phyloP scores from a whole-genome alignment of 345 rosid genomes.

The Stellera chamaejasme region DNA sequence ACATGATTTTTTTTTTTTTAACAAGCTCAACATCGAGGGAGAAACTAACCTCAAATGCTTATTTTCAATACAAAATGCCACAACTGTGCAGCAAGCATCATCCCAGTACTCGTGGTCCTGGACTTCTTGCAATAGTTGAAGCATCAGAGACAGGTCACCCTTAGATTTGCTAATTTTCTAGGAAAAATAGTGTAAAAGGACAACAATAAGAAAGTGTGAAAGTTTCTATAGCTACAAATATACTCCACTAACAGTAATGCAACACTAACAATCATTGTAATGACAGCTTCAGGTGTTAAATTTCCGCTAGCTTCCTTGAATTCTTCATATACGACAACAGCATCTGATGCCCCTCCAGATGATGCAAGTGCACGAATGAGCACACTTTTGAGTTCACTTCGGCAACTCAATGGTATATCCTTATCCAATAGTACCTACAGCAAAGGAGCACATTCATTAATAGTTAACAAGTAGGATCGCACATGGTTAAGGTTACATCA shows the following conservation, averaged over 20 bases:
- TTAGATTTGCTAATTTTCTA: slow-evolving; percentile 46
- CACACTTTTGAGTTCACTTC: slow-evolving; percentile 52
- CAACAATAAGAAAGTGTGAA: too few species aligned
- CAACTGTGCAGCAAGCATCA: slow-evolving; percentile 59
- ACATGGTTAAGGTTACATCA: too few species aligned
- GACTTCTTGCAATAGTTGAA: slow-evolving; percentile 53
- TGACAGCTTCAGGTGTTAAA: slow-evolving; percentile 53
- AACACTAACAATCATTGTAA: slow-evolving; percentile 65
- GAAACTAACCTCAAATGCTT: slow-evolving; percentile 47
- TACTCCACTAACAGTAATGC: too few species aligned
- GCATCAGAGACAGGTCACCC: slow-evolving; percentile 38
- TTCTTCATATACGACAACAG: slow-evolving; percentile 51
- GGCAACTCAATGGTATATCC: slow-evolving; percentile 30
- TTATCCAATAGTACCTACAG: slow-evolving; percentile 50
- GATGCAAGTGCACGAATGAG: slow-evolving; percentile 68
- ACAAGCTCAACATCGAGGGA: neutral
- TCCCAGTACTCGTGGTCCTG: slow-evolving; percentile 40
- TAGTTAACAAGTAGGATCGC: too few species aligned
- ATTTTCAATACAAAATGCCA: slow-evolving; percentile 36
- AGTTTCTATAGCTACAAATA: too few species aligned
- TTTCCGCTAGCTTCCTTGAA: slow-evolving; percentile 40
- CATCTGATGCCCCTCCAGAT: slow-evolving; percentile 54
- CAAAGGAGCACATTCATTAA: neutral
- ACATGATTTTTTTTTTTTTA: too few species aligned
- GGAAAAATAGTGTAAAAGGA: neutral